Evolutionary conservation across 192 early-diverging fungal genomes (phyloP).

Genomic region (Gaertneriomyces semiglobifer): DNA sequence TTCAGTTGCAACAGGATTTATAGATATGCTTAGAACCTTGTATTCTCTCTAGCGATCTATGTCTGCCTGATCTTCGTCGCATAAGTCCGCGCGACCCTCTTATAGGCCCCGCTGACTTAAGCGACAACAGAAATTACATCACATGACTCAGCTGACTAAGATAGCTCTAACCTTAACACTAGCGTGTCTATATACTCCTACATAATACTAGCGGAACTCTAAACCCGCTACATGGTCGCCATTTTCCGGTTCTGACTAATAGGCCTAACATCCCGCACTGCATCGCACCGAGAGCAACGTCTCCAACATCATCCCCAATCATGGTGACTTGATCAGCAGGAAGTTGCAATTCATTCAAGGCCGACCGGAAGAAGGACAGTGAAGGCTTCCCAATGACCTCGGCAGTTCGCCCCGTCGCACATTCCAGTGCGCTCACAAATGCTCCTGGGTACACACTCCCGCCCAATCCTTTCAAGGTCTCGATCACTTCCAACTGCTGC

Average conservation of each 20-base stretch:
- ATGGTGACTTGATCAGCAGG: constrained; percentile 63
- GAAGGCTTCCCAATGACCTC: constrained; percentile 80
- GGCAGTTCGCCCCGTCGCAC: constrained; percentile 62
- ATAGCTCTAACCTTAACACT: too few relatives aligned
- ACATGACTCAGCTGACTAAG: too few relatives aligned
- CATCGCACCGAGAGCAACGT: constrained; percentile 76
- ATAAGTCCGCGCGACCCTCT: too few relatives aligned
- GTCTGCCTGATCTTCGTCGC: too few relatives aligned
- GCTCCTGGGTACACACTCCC: constrained; percentile 63
- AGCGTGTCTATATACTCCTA: too few relatives aligned
- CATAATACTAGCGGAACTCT: too few relatives aligned
- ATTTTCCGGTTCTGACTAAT: constrained; percentile 12
- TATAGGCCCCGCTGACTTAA: too few relatives aligned
- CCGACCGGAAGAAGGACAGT: constrained; percentile 71
- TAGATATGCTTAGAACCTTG: too few relatives aligned
- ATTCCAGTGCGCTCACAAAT: constrained; percentile 82
- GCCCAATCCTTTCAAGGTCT: not conserved
- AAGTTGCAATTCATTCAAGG: constrained; percentile 66
- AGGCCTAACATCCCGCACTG: constrained; percentile 61
- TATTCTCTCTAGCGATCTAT: too few relatives aligned
- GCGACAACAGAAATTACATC: too few relatives aligned
- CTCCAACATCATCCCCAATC: constrained; percentile 83
- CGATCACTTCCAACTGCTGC: not conserved
- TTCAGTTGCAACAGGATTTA: too few relatives aligned
- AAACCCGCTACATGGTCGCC: too few relatives aligned